Percentiles rank a stretch among this genome's conserved stretches.
Evolutionary conservation across 1,284 basidiomycete species (phyloP).

Genomic region (Takashimella koratensis): DNA sequence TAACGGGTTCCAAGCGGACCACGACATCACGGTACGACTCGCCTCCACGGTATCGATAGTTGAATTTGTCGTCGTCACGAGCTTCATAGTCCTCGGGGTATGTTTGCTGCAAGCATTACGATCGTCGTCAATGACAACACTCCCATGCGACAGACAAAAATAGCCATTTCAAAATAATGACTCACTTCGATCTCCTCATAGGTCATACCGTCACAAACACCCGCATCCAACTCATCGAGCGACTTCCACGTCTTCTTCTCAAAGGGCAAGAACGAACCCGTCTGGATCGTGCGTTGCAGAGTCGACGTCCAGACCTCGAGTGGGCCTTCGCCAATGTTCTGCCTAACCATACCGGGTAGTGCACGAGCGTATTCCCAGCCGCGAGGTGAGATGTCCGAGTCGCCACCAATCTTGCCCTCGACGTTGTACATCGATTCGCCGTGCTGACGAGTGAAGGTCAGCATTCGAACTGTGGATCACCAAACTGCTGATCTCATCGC

Average conservation of each 20-base stretch:
- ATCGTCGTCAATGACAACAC: not conserved
- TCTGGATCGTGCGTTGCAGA: slow-evolving; percentile 86
- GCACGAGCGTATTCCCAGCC: slow-evolving; percentile 83
- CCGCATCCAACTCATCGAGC: slow-evolving; percentile 95
- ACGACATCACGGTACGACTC: slow-evolving; percentile 96
- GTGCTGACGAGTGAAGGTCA: slow-evolving; percentile 64
- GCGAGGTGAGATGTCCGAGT: slow-evolving; percentile 77
- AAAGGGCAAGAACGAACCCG: slow-evolving; percentile 75
- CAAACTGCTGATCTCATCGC: too few species aligned
- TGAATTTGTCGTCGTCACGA: slow-evolving; percentile 98
- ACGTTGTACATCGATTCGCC: slow-evolving; percentile 98
- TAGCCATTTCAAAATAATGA: too few species aligned
- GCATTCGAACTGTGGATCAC: not conserved
- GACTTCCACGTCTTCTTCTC: slow-evolving; percentile 98
- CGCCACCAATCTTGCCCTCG: slow-evolving; percentile 94
- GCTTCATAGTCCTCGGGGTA: slow-evolving; percentile 99
- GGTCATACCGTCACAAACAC: slow-evolving; percentile 99
- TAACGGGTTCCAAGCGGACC: slow-evolving; percentile 93
- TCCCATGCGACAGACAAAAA: not conserved
- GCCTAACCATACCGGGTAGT: slow-evolving; percentile 79
- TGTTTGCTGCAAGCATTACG: slow-evolving; percentile 60
- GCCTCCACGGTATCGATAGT: slow-evolving; percentile 92
- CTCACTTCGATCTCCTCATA: slow-evolving; percentile 94
- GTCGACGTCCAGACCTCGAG: slow-evolving; percentile 89
- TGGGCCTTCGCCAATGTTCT: slow-evolving; percentile 84